A percentile compares a stretch with the other conserved stretches of the same genome.
These are phyloP conservation scores for Ascodesmis nigricans DNA, from an alignment of 495 filamentous ascomycete genomes.

Conservation along the genomic window DNA sequence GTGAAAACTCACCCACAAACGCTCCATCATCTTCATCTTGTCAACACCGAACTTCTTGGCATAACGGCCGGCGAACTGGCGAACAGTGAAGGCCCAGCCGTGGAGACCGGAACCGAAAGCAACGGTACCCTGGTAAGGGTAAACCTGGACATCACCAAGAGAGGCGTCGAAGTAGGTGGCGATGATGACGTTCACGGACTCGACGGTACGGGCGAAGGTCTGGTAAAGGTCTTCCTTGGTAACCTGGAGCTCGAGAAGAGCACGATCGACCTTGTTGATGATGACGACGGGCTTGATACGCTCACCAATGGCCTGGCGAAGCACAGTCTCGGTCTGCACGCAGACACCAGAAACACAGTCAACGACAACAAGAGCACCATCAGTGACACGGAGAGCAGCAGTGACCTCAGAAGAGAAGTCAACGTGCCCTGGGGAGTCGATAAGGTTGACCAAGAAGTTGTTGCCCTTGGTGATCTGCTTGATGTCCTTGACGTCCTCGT, in stretches of 20 bases:
- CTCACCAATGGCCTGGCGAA: slow-evolving; percentile 97
- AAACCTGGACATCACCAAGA: slow-evolving; percentile 95
- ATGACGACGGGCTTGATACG: slow-evolving; percentile 98
- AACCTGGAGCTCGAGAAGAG: slow-evolving; percentile 92
- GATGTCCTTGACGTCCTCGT: slow-evolving; percentile 90
- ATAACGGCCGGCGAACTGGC: slow-evolving; percentile 90
- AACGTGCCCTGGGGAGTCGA: slow-evolving; percentile 99
- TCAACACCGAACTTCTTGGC: slow-evolving; percentile 99
- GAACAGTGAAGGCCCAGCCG: slow-evolving; percentile 98
- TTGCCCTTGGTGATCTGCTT: slow-evolving; percentile 61
- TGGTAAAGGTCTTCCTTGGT: slow-evolving; percentile 98
- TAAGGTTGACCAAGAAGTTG: slow-evolving; percentile 99
- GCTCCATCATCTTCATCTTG: slow-evolving; percentile 98
- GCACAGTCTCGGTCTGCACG: slow-evolving; percentile 98
- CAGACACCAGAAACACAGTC: slow-evolving; percentile 99
- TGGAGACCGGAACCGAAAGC: slow-evolving; percentile 99
- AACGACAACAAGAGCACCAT: slow-evolving; percentile 97
- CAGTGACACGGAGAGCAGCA: slow-evolving; percentile 97
- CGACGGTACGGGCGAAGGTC: slow-evolving; percentile 95
- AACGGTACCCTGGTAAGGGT: slow-evolving; percentile 86
- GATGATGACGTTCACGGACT: slow-evolving; percentile 99
- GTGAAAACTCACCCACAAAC: slow-evolving; percentile 60
- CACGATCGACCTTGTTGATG: slow-evolving; percentile 99
- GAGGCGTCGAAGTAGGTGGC: slow-evolving; percentile 94
- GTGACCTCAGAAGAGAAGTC: slow-evolving; percentile 99